Percentiles rank a stretch among this genome's conserved stretches.
Conservation (phyloP, 495 filamentous ascomycete genomes). For the Aspergillus biplanus region DNA sequence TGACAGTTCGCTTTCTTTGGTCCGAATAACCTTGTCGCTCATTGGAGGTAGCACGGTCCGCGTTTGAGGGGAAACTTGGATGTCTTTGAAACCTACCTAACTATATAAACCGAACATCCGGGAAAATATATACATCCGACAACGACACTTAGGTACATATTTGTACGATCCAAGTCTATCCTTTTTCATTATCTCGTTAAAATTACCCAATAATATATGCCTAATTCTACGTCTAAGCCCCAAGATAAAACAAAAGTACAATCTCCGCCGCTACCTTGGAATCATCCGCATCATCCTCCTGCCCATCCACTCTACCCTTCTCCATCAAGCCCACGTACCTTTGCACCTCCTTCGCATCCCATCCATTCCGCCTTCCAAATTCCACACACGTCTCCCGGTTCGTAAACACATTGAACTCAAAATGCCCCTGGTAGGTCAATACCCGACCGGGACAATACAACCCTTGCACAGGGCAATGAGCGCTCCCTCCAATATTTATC, state of each 20-base stretch:
- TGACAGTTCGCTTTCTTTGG: too few relatives aligned
- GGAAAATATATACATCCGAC: too few relatives aligned
- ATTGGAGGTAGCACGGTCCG: too few relatives aligned
- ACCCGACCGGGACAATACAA: constrained; percentile 41
- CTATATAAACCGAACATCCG: too few relatives aligned
- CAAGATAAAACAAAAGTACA: constrained; percentile 35
- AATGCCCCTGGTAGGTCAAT: constrained; percentile 48
- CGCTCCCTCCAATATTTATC: constrained; percentile 40
- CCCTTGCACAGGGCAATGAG: constrained; percentile 43
- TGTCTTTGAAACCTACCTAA: too few relatives aligned
- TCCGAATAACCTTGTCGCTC: too few relatives aligned
- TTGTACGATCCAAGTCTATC: too few relatives aligned
- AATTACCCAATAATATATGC: too few relatives aligned
- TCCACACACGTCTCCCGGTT: constrained; percentile 40
- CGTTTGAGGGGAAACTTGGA: too few relatives aligned
- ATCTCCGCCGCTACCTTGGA: constrained; percentile 43
- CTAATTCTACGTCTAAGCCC: neutral
- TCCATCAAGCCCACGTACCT: constrained; percentile 32
- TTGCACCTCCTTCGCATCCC: constrained; percentile 25
- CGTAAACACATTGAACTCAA: constrained; percentile 46
- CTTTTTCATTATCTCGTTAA: too few relatives aligned
- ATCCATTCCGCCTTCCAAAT: constrained; percentile 36
- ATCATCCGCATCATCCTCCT: constrained; percentile 40
- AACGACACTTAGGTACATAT: too few relatives aligned
- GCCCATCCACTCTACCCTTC: constrained; percentile 24